Conservation (phyloP, 768 basidiomycete genomes). For the Leccinum broughii region DNA sequence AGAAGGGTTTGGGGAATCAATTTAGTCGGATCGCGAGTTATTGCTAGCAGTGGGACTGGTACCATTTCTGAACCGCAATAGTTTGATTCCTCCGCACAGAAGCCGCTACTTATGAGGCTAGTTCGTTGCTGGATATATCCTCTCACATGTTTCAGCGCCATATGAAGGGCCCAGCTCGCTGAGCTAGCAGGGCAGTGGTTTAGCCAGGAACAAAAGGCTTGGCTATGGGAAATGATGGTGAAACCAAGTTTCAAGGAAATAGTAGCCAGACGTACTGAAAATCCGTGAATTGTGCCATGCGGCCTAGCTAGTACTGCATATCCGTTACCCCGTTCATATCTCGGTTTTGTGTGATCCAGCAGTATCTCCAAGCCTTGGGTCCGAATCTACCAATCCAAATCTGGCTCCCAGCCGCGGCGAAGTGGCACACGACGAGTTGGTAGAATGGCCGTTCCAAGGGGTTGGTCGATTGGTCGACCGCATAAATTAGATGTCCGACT, state of each 20-base stretch:
- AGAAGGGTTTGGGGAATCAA: not conserved
- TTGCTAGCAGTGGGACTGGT: not conserved
- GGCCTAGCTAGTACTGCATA: not conserved
- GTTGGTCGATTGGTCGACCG: too few relatives aligned
- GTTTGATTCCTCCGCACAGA: not conserved
- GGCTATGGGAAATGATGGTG: not conserved
- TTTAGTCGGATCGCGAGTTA: not conserved
- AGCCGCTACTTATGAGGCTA: not conserved
- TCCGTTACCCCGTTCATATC: not conserved
- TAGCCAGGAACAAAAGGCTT: not conserved
- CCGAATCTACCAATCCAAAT: too few relatives aligned
- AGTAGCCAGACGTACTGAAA: not conserved
- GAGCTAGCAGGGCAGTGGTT: not conserved
- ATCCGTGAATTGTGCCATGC: too few relatives aligned
- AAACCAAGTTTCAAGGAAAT: not conserved
- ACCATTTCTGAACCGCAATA: not conserved
- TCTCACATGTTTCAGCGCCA: not conserved
- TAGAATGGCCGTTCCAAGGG: too few relatives aligned
- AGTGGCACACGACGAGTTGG: too few relatives aligned
- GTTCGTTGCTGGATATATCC: not conserved
- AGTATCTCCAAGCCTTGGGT: too few relatives aligned
- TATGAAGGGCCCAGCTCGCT: not conserved
- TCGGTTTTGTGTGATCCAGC: not conserved
- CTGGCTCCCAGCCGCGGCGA: too few relatives aligned
- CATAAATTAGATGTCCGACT: too few relatives aligned